Percentiles rank a stretch among this genome's conserved stretches.
Conservation (phyloP, 2,329 filamentous ascomycete species). For the Plectosphaerella plurivora region DNA sequence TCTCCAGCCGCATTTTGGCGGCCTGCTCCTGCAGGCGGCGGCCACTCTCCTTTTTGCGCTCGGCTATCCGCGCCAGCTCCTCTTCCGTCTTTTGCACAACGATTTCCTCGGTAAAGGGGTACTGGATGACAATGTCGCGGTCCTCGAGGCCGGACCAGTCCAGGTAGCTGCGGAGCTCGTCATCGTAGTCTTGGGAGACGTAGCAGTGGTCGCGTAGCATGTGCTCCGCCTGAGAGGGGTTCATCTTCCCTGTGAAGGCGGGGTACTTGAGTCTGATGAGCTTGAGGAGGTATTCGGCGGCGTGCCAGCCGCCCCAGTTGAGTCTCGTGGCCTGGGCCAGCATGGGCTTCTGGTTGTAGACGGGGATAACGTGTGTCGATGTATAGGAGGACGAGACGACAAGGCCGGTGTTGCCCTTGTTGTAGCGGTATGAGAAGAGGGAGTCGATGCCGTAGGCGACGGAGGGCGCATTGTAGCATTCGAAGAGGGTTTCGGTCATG, state of each 20-base stretch:
- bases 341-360: constrained; percentile 80
- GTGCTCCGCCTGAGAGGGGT: constrained; percentile 79
- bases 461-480: constrained; percentile 88
- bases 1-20: constrained; percentile 94
- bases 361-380: constrained; percentile 91
- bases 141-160: constrained; percentile 93
- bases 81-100: constrained; percentile 90
- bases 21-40: constrained; percentile 90
- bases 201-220: constrained; percentile 89
- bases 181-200: constrained; percentile 76
- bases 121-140: constrained; percentile 83
- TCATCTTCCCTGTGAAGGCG: constrained; percentile 80
- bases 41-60: constrained; percentile 92
- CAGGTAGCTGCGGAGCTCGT: constrained; percentile 70
- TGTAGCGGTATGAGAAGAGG: constrained; percentile 92
- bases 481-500: constrained; percentile 97
- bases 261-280: constrained; percentile 90
- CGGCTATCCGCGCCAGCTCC: constrained; percentile 82
- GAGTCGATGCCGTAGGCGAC: constrained; percentile 94
- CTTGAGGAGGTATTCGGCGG: constrained; percentile 86
- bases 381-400: constrained; percentile 91
- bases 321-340: constrained; percentile 81
- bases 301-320: constrained; percentile 92
- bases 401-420: constrained; percentile 80
- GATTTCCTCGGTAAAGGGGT: constrained; percentile 88